Base-by-base conservation (phyloP, 2,329 filamentous ascomycete genomes). In the Fusarium sp. region DNA sequence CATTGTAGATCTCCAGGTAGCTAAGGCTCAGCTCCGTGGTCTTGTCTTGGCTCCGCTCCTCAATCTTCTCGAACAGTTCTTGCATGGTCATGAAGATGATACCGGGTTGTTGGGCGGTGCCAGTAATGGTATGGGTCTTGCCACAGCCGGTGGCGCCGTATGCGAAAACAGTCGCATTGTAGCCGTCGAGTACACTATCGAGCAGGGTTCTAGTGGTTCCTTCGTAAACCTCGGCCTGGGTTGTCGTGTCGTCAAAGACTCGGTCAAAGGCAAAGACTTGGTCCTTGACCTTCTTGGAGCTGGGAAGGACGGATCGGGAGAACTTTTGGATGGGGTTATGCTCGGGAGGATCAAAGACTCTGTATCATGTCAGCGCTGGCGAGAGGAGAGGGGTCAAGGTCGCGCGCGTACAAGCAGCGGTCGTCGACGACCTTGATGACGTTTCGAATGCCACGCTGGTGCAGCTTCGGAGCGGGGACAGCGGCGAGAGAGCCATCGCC, bases 21-120 rank as follows among this genome's bases (percentile, higher is more conserved):
- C 95, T 98, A 18, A 99, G 90, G 0, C 95, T 95, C 64, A 99
- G 87, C 79, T 98, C 97, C 5, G 95, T 97, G 31, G 92, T 88
- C 84, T 98, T 98, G 70, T 98, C 95, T 67, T 93, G 91, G 72
- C 92, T 92, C 64, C 94, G 86, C 66, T 98, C 97, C n/a, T 88
- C 87, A 76, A 99, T 98, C 83, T 96, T 94, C 85, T 99, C 97
- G 80, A 99, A 99, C 27, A 99, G 87, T 84, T 99, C 97, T 83
- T 98, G 96, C 95, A 99, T 99, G 1, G 97, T 98, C 78, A 99
- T 86, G 85, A 98, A 99, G 82, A 99, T 99, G 79, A 99, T 98
- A 67, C 97, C 97, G 0, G 97, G 97, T 80, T 97, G 93, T 81
- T 97, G 94, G 2, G 95, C 86, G 0, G 96, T 98, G 76, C 97